Base-by-base conservation (phyloP, 352 stramenopile species). In the Globisporangium viniferum region DNA sequence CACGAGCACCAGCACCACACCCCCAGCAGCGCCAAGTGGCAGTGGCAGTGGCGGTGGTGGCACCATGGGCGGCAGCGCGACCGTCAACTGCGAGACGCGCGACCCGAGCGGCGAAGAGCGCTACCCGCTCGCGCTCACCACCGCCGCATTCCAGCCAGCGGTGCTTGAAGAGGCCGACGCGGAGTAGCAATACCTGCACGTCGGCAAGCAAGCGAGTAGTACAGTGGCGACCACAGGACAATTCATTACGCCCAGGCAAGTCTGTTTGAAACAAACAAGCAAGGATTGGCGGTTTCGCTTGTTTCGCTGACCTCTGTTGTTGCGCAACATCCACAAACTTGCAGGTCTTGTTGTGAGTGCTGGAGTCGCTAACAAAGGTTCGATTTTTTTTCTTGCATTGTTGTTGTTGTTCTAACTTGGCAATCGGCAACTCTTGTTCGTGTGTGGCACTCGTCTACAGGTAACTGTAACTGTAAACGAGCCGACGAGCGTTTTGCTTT, bases 121-220 rank as follows among this genome's bases (percentile, higher is more conserved):
- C 31, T 77, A 79, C 64, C 74, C 72, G 33, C 53, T 81, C 9
- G 66, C 48, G 2, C 71, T 71, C 68, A 73, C 64, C 53, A 73
- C 66, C 22, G 41, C 44, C 54, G 56, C 27, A 66, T 73, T 68
- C 65, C 46, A 66, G 60, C 53, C 59, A 3, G 29, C 29, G 66
- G 35, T 33, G 51, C 44, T 24, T 4, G 39, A 46, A 20, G 44
- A 51, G 6, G 44, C 9, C 24, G 44, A 24, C 44, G 20, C 18
- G 44, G 44, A 51, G 44, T 24, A 48, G 39, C 41, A 49, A 18
- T n/a, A 49, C 5, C 8, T 7, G 41, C 24, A 24, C 24, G 24
- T 24, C 24, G 24, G 24, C 24, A 24, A 24, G 8, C 44, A 51
- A 22, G 44, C 9, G 24, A 5, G 0, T 5, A 44, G 36, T 15